Base-by-base conservation (phyloP, 306 rosid species). In the Senna tora region DNA sequence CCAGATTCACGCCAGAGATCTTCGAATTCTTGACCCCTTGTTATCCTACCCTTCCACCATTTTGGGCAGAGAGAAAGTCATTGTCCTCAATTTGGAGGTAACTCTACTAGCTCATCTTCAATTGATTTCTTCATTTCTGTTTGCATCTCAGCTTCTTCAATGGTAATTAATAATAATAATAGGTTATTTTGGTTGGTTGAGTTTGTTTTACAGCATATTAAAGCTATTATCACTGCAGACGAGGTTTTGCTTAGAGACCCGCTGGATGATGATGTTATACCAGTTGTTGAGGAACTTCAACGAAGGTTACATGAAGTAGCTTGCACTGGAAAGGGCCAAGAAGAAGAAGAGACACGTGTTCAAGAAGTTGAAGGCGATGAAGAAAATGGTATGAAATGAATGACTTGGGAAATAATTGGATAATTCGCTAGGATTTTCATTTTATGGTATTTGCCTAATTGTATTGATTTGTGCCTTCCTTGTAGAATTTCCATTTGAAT, bases 241-340 rank as follows among this genome's bases (percentile, higher is more conserved):
- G 95, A 91, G 89, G 91, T 91, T 4, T 74, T 91, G 80, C 79
- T 91, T 33, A 88, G 97, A 82, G 95, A 91, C 70, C 97, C 97
- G 13, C 43, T 77, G 67, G 88, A 88, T 72, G 85, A 91, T 57
- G 81, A 82, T 5, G 89, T 91, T 51, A 60, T 85, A 34, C 92
- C 97, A 6, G 72, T 88, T 41, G 83, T 88, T 36, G 89, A 88
- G 75, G 95, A 88, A 49, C 88, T 91, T 39, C 86, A 81, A 28
- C 78, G 95, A 39, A 75, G 90, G 77, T 76, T 91, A 55, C 87
- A 87, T 2, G 67, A 69, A 38, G 67, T 13, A 46, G 71, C 56
- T 59, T 79, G 65, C 21, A 58, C 36, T 52, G 66, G 53, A 36
- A 77, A 59, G 54, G 90, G 85, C 71, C 89, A 67, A 73, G 67